Base-by-base conservation (phyloP, 2,329 filamentous ascomycete genomes). In the Sporothrix dimorphospora region DNA sequence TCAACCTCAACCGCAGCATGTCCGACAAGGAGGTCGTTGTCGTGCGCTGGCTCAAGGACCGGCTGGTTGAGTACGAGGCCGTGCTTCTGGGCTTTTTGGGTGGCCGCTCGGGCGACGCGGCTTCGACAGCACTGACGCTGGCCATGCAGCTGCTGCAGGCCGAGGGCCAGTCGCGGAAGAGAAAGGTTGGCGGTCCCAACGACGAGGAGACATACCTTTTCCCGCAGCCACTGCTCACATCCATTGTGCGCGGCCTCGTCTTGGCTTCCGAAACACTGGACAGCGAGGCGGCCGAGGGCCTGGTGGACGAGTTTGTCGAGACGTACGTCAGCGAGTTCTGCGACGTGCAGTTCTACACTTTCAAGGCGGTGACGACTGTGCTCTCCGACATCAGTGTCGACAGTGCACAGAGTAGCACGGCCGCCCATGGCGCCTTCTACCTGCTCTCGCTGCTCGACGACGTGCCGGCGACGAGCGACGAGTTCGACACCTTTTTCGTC, bases 71-170 rank as follows among this genome's bases (percentile, higher is more conserved):
- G 76, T 97, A 93, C 79, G 89, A 91, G 78, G 81, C 83, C 38
- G 81, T 86, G 3, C 81, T 98, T 53, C 77, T 91, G 38, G 80
- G 81, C 3, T 85, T 93, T 75, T 83, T 98, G 61, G 81, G 47
- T 21, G 55, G 82, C 57, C 82, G 85, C 71, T 86, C 88, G 14
- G 87, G 91, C 73, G 83, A 87, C 4, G 82, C 89, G n/a, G 89
- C 93, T 74, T 85, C 88, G 57, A 92, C 92, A 19, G 91, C 89
- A 12, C 82, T 98, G 77, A 93, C 91, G 0, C 83, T 98, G 66
- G 87, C 90, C 72, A 97, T 98, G 94, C 90, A 92, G 71, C 81
- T 97, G 65, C 83, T 97, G 75, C 96, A 97, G 83, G 91, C 92
- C 68, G 93, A 97, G 79, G 90, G 88, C 21, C 88, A 89, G 74